These are phyloP conservation scores for Dothideomycetidae sp. DNA, from an alignment of 2,329 filamentous ascomycete species.

Conservation along the genomic window DNA sequence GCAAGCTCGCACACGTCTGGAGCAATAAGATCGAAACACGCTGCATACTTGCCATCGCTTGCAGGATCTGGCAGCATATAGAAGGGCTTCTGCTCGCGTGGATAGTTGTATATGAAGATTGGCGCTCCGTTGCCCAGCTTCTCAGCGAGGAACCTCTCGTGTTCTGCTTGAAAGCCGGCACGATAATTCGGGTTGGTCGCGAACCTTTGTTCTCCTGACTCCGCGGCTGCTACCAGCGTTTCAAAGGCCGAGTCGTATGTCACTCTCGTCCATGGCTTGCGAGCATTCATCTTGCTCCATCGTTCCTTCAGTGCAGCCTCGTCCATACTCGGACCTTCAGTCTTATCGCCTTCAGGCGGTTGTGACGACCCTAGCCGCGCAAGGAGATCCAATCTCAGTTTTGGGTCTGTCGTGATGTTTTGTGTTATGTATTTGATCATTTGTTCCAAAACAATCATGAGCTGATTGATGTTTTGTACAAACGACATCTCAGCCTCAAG, in stretches of 20 bases:
- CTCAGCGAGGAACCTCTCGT: conserved; percentile 76
- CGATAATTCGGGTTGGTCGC: conserved; percentile 56
- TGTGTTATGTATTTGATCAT: conserved; percentile 39
- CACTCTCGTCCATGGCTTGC: conserved; percentile 71
- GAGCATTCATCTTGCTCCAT: conserved; percentile 50
- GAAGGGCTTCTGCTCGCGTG: conserved; percentile 79
- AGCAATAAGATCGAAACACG: conserved; percentile 81
- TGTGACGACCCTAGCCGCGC: conserved; percentile 16
- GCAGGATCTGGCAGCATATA: conserved; percentile 54
- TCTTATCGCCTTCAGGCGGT: conserved; percentile 17
- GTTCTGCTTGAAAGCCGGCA: conserved; percentile 69
- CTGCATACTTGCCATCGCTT: conserved; percentile 44
- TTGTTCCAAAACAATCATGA: conserved; percentile 70
- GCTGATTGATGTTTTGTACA: conserved; percentile 48
- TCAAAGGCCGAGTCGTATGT: conserved; percentile 69
- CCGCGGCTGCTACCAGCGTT: conserved; percentile 42
- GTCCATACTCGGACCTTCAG: conserved; percentile 24
- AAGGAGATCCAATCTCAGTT: conserved; percentile 21
- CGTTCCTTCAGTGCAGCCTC: conserved; percentile 45
- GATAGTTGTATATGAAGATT: conserved; percentile 87
- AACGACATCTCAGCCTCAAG: conserved; percentile 84
- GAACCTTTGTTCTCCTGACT: conserved; percentile 38
- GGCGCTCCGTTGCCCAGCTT: conserved; percentile 50
- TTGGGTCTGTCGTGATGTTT: neutral
- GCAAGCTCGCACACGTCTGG: conserved; percentile 76